Evolutionary conservation across 345 rosid genomes (phyloP), one percentile per base, ranked within the genome.

Genomic region (Boechera stricta): DNA sequence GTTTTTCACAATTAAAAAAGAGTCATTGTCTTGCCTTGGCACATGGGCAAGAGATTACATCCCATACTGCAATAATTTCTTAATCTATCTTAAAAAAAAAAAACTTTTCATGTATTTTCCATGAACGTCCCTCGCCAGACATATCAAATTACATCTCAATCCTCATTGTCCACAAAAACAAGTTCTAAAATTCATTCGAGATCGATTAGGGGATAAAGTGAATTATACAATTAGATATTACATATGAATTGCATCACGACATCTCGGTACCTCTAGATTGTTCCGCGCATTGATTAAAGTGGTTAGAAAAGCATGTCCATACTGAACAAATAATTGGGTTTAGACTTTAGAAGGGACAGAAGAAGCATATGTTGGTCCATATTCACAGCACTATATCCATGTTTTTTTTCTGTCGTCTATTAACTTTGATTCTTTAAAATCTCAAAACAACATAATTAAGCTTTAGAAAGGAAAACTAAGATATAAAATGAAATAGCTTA

Each of bases 21-120:
- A 44, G 72, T 45, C 78, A 24, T 66, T 45, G 59, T 74, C 72
- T 66, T 56, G 32, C 51, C 59, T 74, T 74, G 39, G 72, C 65
- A 56, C 78, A 74, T 65, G 72, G 59, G 64, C 32, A 64, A 55
- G 71, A 21, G 11, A 33, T 44, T 32, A 38, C 77, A 63, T 38
- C 61, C 32, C 42, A 53, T 21, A 41, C 32, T 33, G 56, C 64
- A 55, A 64, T 64, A 47, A 41, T 42, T 64, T 53, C 44, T 60
- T 15, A 48, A 26, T 59, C 11, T 61, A 26, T 51, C 26, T 18
- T 10, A 28, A 28, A 28, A 8, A 11, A 42, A 28, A 16, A 41
- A 39, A 10, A 7, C 16, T 10, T 29, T 41, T 41, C 29, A 41
- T 41, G 44, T 11, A 41, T 35, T 41, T 41, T 41, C 44, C 12